Evolutionary conservation across 805 yeast genomes (phyloP).

Genomic region (Pichia ethanolica): DNA sequence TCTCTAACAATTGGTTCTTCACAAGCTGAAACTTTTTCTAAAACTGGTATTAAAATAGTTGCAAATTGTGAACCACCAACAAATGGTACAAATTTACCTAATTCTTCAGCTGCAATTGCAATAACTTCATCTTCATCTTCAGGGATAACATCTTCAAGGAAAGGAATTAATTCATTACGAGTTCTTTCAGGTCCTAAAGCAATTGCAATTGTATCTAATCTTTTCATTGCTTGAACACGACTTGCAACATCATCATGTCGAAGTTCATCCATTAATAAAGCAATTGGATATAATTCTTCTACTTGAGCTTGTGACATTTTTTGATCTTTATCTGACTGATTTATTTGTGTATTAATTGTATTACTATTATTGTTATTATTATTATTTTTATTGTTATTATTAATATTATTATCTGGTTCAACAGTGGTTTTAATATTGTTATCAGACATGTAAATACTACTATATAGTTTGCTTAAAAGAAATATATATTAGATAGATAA

Average conservation of each 20-base stretch:
- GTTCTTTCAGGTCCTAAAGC: constrained; percentile 95
- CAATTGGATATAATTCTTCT: constrained; percentile 84
- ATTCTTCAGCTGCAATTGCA: constrained; percentile 84
- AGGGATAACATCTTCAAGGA: constrained; percentile 79
- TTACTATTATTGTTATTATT: neutral
- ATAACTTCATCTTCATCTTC: constrained; percentile 99
- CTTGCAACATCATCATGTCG: constrained; percentile 89
- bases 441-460: no score
- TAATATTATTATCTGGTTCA: neutral
- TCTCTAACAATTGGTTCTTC: constrained; percentile 97
- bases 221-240: constrained; percentile 90
- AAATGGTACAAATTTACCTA: constrained; percentile 80
- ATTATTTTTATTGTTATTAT: neutral
- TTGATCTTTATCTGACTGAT: neutral
- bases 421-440: neutral
- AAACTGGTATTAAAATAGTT: constrained; percentile 51
- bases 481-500: no score
- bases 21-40: constrained; percentile 80
- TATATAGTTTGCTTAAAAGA: no score
- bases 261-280: constrained; percentile 92
- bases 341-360: neutral
- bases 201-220: constrained; percentile 86
- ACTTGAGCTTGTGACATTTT: constrained; percentile 7
- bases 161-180: constrained; percentile 81
- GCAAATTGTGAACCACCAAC: constrained; percentile 78